Evolutionary conservation across 148 eudicot genomes (phyloP), one percentile per base, ranked within the genome.

Genomic region (Rheum nobile): DNA sequence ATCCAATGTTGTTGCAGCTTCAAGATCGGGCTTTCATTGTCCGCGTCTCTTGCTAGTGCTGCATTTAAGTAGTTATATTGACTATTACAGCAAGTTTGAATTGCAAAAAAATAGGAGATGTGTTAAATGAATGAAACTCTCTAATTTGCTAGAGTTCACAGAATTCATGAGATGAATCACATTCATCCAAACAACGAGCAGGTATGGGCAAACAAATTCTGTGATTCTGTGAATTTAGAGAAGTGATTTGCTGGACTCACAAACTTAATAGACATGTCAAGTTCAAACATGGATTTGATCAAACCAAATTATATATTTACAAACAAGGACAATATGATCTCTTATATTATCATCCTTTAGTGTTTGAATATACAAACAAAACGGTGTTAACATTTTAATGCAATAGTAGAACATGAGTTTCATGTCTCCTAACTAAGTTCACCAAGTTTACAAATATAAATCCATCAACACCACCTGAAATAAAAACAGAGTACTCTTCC

Each of bases 21-120:
- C 97, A 71, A 84, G 81, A 73, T 91, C 95, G 4, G 74, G 61
- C 85, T 92, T 73, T 89, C 94, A 28, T 80, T 83, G 67, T 85
- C 90, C 73, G 77, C 67, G 83, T 93, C 97, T 69, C 80, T 82
- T 54, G 82, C 89, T 50, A 84, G 80, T 54, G 81, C 82, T 37
- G 84, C 83, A 76, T 76, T 77, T 16, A 47, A 72, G 71, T 48
- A 72, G 41, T 41, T 41, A 41, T 21, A 0, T 21, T 39, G 38
- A 72, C 43, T 2, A 8, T 0, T 41, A 55, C 17, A 6, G 4
- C 19, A 19, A 22, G 44, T 22, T 22, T 34, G 14, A 17, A 71
- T 24, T n/a, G 1, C 63, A 24, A 55, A 41, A 55, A 41, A 9
- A 2, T 8, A 35, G 37, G 37, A 35, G 37, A 35, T 35, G 4